phyloP scores from a whole-genome alignment of 371 early-diverging fungal species.

The Saksenaea oblongispora region DNA sequence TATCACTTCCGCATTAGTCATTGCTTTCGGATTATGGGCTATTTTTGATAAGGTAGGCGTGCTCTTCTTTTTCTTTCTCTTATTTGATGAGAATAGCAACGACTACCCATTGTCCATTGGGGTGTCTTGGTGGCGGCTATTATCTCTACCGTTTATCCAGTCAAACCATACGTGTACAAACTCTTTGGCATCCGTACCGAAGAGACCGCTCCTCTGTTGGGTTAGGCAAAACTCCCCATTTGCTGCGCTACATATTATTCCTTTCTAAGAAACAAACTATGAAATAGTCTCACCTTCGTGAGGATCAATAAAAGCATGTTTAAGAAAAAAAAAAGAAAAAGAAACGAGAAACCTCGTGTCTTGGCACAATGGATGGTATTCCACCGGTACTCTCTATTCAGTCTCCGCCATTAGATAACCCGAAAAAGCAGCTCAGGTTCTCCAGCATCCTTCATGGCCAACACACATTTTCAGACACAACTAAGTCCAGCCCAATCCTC shows the following conservation, averaged over 20 bases:
- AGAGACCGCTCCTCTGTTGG: conserved; percentile 49
- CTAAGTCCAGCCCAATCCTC: not conserved
- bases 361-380: not conserved
- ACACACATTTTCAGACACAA: not conserved
- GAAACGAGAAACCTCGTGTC: too few relatives aligned
- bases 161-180: conserved; percentile 53
- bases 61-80: conserved; percentile 25
- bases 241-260: not conserved
- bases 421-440: not conserved
- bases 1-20: conserved; percentile 58
- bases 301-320: too few relatives aligned
- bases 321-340: too few relatives aligned
- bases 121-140: conserved; percentile 54
- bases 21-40: conserved; percentile 51
- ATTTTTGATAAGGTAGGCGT: conserved; percentile 48
- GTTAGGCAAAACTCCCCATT: conserved; percentile 17
- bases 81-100: conserved; percentile 36
- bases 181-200: conserved; percentile 38
- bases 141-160: conserved; percentile 56
- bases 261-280: not conserved
- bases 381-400: not conserved
- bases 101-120: conserved; percentile 31
- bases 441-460: not conserved
- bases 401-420: not conserved
- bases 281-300: not conserved